Evolutionary conservation across 2,329 filamentous ascomycete species (phyloP), one percentile per base, ranked within the genome.

Genomic region (Monilinia aucupariae): DNA sequence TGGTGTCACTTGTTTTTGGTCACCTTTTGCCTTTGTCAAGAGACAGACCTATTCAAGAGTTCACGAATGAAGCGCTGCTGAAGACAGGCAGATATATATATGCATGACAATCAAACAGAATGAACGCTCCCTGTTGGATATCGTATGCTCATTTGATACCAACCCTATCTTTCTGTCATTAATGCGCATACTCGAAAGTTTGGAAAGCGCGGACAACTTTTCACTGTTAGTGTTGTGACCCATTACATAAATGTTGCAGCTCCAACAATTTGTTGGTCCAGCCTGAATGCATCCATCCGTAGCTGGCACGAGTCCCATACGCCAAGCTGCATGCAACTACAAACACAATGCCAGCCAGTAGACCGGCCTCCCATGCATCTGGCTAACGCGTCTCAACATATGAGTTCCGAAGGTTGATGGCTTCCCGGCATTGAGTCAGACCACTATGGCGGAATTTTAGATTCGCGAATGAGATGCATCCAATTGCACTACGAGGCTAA

Each of bases 381-480:
- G 25, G 45, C 32, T 58, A 60, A 53, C 30, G 48, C 37, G 41
- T 47, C 54, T 43, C 54, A 58, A 45, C 17, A 32, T 39, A 53
- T 34, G 48, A n/a, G 20, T 45, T 60, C 47, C 58, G 47, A 60
- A 52, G 37, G 30, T 41, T 30, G 30, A 34, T 60, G 20, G 25
- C 41, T 22, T 52, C 37, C 48, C 58, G 48, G 58, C 25, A 52
- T 60, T 22, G 5, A 52, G 34, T 60, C 58, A 60, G 58, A 53
- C 58, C 58, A 60, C 58, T 34, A 52, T 60, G 47, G 58, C 48
- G 58, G 58, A 60, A 53, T 52, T 50, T 50, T 45, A 43, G 58
- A 60, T 60, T 60, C 25, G 58, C 37, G 37, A 60, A 53, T 39
- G 32, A 60, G 37, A 53, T 52, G 30, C 12, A 34, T 47, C 20